phyloP scores from a whole-genome alignment of 805 yeast species.

The Myxozyma melibiosi region DNA sequence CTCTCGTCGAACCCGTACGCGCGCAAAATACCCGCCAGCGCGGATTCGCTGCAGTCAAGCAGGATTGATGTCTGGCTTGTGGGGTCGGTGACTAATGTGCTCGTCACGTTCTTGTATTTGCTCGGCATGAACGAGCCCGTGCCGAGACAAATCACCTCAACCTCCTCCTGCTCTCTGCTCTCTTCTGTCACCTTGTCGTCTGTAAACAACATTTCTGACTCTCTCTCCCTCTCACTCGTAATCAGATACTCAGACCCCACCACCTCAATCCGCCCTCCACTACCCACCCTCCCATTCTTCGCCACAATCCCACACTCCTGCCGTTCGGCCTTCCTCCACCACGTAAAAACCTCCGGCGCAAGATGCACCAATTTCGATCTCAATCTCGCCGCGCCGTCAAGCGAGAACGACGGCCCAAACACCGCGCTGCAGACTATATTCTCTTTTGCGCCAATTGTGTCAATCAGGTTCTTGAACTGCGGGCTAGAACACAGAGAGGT shows the following conservation, averaged over 20 bases:
- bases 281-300: too few species aligned
- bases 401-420: too few species aligned
- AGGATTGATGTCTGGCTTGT: slow-evolving; percentile 44
- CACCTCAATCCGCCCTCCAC: too few species aligned
- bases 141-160: slow-evolving; percentile 77
- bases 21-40: slow-evolving; percentile 71
- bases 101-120: slow-evolving; percentile 77
- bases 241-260: too few species aligned
- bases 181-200: background rate
- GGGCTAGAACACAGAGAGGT: background rate
- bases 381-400: too few species aligned
- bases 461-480: background rate
- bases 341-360: too few species aligned
- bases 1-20: slow-evolving; percentile 52
- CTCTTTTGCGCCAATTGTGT: too few species aligned
- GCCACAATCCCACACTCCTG: too few species aligned
- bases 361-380: too few species aligned
- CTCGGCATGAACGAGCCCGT: slow-evolving; percentile 94
- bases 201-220: background rate
- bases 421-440: too few species aligned
- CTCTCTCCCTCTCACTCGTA: background rate
- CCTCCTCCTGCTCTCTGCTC: slow-evolving; percentile 34
- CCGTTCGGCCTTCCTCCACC: too few species aligned
- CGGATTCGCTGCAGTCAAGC: slow-evolving; percentile 92
- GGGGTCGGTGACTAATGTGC: slow-evolving; percentile 65